Base-by-base conservation (phyloP, 306 rosid species). In the Cucumis hystrix region DNA sequence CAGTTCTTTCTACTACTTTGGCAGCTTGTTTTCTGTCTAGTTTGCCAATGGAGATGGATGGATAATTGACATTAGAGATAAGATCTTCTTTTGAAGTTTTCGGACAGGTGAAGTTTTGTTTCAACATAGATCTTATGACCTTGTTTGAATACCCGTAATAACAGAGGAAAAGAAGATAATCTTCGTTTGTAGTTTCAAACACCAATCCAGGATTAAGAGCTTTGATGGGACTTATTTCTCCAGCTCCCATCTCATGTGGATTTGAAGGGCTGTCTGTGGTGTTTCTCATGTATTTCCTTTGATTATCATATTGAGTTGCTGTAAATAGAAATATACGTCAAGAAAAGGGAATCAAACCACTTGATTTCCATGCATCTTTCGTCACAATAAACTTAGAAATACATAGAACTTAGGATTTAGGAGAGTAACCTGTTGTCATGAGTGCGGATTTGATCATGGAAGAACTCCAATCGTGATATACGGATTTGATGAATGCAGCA, bases 371-470 rank as follows among this genome's bases (percentile, higher is more conserved):
- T 40, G 56, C 70, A 66, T 64, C 23, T 64, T 35, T 64, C 0
- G 45, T 37, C 7, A 8, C 20, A 5, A 21, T 47, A 4, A 45
- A 69, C 25, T 40, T 10, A 35, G 54, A 40, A 66, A 67, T 20
- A 47, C 15, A 69, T 14, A 23, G 20, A 57, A 45, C 43, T 41
- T 6, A 16, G 17, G n/a, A 51, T 18, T 10, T 41, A 3, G 43
- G 14, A 45, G 49, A 10, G 21, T 57, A 77, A 94, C 98, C 98
- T 86, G 98, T 88, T 71, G 98, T 92, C 98, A 92, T 95, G 8
- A 95, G 89, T 60, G 98, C 96, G 51, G 98, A 95, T 87, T 88
- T 92, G 86, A 92, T 82, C 89, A 89, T 89, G 58, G 98, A 92
- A 83, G 97, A 86, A 77, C 85, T 85, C 98, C 98, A 95, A 47